Conservation (phyloP, 179 eudicot species). For the Carnegiea gigantea region DNA sequence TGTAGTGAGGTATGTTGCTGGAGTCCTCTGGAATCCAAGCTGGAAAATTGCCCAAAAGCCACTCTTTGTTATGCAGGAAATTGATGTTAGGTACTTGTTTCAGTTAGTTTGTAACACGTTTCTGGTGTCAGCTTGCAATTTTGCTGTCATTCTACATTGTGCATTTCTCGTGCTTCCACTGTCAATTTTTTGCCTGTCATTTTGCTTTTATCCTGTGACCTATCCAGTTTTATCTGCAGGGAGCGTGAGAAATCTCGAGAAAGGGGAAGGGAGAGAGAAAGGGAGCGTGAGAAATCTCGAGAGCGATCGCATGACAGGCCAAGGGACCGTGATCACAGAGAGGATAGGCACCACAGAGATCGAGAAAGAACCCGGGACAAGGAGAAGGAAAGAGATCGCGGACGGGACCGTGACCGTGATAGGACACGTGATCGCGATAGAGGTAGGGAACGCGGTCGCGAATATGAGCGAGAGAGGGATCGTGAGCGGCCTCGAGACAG, state of each 20-base stretch:
- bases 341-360: slow-evolving; percentile 84
- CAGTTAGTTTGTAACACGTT: not conserved
- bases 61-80: too few species aligned
- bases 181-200: too few species aligned
- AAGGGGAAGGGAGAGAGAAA: slow-evolving; percentile 66
- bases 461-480: slow-evolving; percentile 47
- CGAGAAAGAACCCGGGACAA: slow-evolving; percentile 72
- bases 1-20: too few species aligned
- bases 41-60: too few species aligned
- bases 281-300: slow-evolving; percentile 63
- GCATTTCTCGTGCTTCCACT: not conserved
- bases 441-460: slow-evolving; percentile 59
- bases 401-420: slow-evolving; percentile 43
- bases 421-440: slow-evolving; percentile 39
- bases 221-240: slow-evolving; percentile 31
- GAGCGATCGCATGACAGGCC: slow-evolving; percentile 84
- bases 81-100: not conserved
- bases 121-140: not conserved
- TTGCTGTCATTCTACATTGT: not conserved
- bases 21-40: too few species aligned
- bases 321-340: slow-evolving; percentile 82
- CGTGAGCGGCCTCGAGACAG: slow-evolving; percentile 57
- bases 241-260: slow-evolving; percentile 92
- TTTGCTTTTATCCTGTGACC: not conserved
- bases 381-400: slow-evolving; percentile 54